phyloP scores from a whole-genome alignment of 2,329 filamentous ascomycete genomes.

The Diaporthe ampelina region DNA sequence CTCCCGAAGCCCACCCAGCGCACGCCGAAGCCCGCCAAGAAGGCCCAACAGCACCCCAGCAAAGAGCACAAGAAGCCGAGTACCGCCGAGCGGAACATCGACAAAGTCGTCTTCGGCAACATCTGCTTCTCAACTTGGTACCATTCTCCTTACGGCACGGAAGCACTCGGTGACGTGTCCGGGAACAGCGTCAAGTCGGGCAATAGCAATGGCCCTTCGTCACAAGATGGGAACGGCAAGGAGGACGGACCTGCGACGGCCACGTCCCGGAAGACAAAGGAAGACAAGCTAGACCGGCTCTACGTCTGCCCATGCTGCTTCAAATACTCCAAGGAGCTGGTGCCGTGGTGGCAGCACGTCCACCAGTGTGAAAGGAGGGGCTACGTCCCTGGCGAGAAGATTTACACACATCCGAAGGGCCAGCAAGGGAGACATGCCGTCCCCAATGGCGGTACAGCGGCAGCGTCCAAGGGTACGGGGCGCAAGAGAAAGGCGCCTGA shows the following conservation, averaged over 20 bases:
- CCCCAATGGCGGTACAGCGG: conserved; percentile 39
- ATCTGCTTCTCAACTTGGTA: conserved; percentile 92
- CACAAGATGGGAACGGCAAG: conserved; percentile 45
- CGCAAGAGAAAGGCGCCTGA: conserved; percentile 54
- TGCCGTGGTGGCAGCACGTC: conserved; percentile 71
- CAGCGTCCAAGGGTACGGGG: conserved; percentile 49
- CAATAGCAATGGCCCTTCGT: conserved; percentile 51
- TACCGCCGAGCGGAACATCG: conserved; percentile 79
- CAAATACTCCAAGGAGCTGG: conserved; percentile 82
- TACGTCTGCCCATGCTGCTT: conserved; percentile 96
- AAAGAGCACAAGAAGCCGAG: conserved; percentile 49
- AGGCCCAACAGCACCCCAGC: conserved; percentile 43
- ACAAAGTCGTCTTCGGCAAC: conserved; percentile 88
- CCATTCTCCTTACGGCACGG: conserved; percentile 89
- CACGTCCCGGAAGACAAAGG: conserved; percentile 37
- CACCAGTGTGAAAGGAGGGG: conserved; percentile 67
- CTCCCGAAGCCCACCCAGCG: conserved; percentile 19
- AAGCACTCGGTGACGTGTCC: conserved; percentile 67
- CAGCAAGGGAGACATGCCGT: conserved; percentile 55
- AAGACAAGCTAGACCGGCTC: conserved; percentile 73
- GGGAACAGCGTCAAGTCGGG: conserved; percentile 48
- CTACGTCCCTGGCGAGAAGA: conserved; percentile 74
- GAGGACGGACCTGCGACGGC: conserved; percentile 45
- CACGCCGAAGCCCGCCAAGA: conserved; percentile 35
- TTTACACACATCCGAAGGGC: conserved; percentile 76